phyloP scores from a whole-genome alignment of 2,329 filamentous ascomycete species.

The Monilinia fructicola region DNA sequence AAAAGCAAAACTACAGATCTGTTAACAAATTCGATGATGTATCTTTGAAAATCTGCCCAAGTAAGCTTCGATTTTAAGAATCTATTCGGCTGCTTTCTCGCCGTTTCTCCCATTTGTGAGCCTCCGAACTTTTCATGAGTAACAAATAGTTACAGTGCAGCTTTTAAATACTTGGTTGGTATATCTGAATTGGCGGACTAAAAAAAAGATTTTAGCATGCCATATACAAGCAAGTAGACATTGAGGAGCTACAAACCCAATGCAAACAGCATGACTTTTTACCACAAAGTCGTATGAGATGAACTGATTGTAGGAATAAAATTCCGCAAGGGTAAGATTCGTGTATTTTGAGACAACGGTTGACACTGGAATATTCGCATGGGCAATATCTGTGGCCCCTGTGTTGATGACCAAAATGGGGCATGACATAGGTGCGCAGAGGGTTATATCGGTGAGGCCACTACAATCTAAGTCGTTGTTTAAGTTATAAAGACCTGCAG shows the following conservation, averaged over 20 bases:
- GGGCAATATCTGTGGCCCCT: not conserved
- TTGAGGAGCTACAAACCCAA: constrained; percentile 5
- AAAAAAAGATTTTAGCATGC: not conserved
- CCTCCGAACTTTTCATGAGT: not conserved
- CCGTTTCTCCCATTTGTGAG: not conserved
- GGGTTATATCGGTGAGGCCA: not conserved
- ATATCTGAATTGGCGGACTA: constrained; percentile 1
- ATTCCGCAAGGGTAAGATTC: not conserved
- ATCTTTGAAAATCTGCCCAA: not conserved
- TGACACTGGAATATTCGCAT: not conserved
- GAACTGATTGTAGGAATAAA: not conserved
- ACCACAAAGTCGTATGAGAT: not conserved
- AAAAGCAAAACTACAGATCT: not conserved
- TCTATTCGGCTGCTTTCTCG: not conserved
- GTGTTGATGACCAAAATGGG: constrained; percentile 7
- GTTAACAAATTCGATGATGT: not conserved
- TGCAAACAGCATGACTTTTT: constrained; percentile 7
- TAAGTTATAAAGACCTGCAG: not conserved
- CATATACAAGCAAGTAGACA: not conserved
- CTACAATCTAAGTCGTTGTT: not conserved
- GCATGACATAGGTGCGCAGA: constrained; percentile 12
- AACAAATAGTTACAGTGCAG: constrained; percentile 1
- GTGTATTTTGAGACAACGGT: not conserved
- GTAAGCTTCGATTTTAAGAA: not conserved
- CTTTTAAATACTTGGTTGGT: constrained; percentile 2